Conservation (phyloP, 1,284 basidiomycete species). For the Sporisorium exsertum region DNA sequence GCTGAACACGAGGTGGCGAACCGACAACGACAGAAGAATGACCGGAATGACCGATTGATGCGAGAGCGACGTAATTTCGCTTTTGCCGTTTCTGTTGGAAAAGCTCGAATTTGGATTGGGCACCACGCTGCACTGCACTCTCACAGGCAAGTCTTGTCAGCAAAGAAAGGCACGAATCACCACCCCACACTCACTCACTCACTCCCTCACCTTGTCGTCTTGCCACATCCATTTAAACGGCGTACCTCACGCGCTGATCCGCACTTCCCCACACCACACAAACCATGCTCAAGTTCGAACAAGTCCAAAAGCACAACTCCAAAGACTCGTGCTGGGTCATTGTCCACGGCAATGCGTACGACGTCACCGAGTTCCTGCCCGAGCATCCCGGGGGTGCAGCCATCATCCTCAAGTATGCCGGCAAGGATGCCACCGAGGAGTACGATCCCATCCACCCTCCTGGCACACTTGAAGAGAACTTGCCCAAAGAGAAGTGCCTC, state of each 20-base stretch:
- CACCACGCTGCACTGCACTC: constrained; percentile 1
- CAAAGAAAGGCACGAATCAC: background rate
- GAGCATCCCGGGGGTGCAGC: constrained; percentile 77
- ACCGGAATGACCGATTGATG: background rate
- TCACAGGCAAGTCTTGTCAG: background rate
- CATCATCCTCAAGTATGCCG: constrained; percentile 83
- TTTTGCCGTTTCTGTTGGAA: background rate
- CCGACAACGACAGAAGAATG: background rate
- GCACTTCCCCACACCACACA: background rate
- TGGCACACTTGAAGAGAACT: constrained; percentile 66
- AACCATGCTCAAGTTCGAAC: constrained; percentile 65
- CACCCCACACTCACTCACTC: background rate
- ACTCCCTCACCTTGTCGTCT: background rate
- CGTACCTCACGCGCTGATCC: background rate
- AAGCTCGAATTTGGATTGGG: constrained; percentile 10
- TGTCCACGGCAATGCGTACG: constrained; percentile 81
- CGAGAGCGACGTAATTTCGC: constrained; percentile 20
- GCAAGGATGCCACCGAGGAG: constrained; percentile 78
- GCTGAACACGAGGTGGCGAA: background rate
- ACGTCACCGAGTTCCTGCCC: constrained; percentile 84
- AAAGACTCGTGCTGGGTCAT: constrained; percentile 88
- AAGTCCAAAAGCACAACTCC: constrained; percentile 78
- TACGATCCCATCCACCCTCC: constrained; percentile 68
- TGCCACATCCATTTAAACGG: background rate
- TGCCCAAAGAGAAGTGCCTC: constrained; percentile 62